These are phyloP conservation scores for Podila epicladia DNA, from an alignment of 192 early-diverging fungal genomes.

Conservation along the genomic window DNA sequence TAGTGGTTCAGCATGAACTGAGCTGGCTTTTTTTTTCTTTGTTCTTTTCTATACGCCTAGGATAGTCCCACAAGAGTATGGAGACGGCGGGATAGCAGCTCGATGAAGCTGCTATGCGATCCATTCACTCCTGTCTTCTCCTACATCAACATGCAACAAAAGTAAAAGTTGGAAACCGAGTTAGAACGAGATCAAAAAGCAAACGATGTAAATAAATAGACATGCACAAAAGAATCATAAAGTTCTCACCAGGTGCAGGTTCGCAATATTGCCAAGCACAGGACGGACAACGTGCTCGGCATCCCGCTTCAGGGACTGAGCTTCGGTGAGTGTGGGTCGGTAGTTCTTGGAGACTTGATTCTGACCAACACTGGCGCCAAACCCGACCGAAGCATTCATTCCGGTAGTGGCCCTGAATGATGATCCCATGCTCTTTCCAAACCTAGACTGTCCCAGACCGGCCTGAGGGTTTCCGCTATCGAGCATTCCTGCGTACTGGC, in stretches of 20 bases:
- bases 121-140: slow-evolving; percentile 28
- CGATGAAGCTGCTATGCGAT: slow-evolving; percentile 42
- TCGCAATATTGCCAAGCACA: slow-evolving; percentile 21
- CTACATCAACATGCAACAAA: slow-evolving; percentile 10
- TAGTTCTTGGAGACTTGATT: slow-evolving; percentile 46
- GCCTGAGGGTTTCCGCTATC: slow-evolving; percentile 16
- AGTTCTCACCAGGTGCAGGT: slow-evolving; percentile 36
- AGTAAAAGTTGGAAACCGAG: neutral
- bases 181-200: neutral
- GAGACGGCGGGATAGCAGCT: slow-evolving; percentile 25
- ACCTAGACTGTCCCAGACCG: slow-evolving; percentile 27
- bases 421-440: slow-evolving; percentile 26
- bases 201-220: neutral
- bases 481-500: slow-evolving; percentile 37
- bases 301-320: slow-evolving; percentile 46
- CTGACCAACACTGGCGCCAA: slow-evolving; percentile 15
- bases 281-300: slow-evolving; percentile 37
- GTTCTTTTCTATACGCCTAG: slow-evolving; percentile 8
- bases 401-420: slow-evolving; percentile 10
- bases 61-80: slow-evolving; percentile 28
- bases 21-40: neutral
- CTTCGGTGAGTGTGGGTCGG: slow-evolving; percentile 40
- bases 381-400: neutral
- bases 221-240: neutral
- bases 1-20: too few species aligned